Percentiles rank a stretch among this genome's conserved stretches.
phyloP scores from a whole-genome alignment of 495 filamentous ascomycete genomes.

The Penicillium alfredii region DNA sequence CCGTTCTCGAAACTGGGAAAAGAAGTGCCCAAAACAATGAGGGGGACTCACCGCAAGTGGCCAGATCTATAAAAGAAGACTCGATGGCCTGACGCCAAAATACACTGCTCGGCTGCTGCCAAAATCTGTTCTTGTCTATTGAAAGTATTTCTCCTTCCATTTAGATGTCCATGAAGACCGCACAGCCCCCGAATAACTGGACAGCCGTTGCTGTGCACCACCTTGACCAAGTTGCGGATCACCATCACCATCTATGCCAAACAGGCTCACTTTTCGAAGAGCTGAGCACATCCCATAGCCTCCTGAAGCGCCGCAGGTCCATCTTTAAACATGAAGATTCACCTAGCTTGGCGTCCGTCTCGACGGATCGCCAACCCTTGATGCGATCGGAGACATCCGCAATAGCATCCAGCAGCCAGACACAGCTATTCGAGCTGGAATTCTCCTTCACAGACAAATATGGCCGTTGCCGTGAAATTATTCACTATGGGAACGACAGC shows the following conservation, averaged over 20 bases:
- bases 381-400: slow-evolving; percentile 4
- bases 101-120: no score
- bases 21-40: no score
- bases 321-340: slow-evolving; percentile 3
- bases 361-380: slow-evolving; percentile 15
- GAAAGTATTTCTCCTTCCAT: not conserved
- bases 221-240: not conserved
- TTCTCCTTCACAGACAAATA: slow-evolving; percentile 22
- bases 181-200: slow-evolving; percentile 9
- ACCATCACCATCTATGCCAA: slow-evolving; percentile 18
- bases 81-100: no score
- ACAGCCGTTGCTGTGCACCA: slow-evolving; percentile 9
- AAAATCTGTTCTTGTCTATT: not conserved
- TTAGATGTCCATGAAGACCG: slow-evolving; percentile 13
- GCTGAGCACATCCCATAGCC: not conserved
- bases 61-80: no score
- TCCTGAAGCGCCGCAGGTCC: slow-evolving; percentile 3
- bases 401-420: not conserved
- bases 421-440: not conserved
- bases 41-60: not conserved
- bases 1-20: no score
- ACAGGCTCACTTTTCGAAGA: no score
- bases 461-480: slow-evolving; percentile 23
- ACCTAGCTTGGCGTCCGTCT: slow-evolving; percentile 7
- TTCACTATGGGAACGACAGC: slow-evolving; percentile 29